Evolutionary conservation across 2,329 filamentous ascomycete genomes (phyloP).

Genomic region (Colletotrichum lentis): DNA sequence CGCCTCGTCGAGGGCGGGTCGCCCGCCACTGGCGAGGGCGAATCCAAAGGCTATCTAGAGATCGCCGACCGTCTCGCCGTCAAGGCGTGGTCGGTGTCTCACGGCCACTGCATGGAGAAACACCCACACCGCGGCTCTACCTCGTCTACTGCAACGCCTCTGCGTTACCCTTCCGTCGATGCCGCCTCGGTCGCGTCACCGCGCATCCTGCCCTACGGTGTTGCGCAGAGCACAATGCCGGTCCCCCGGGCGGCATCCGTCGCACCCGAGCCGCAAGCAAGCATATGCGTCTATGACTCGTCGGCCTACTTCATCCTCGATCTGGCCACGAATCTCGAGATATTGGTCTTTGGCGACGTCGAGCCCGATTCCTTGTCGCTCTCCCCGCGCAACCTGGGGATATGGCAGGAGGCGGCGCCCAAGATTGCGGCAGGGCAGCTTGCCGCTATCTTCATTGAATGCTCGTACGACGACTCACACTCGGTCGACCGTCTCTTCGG

Average conservation of each 20-base stretch:
- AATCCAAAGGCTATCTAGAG: constrained; percentile 84
- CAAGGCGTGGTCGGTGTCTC: constrained; percentile 85
- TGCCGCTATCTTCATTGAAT: constrained; percentile 91
- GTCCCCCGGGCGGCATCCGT: constrained; percentile 25
- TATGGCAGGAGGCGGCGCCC: constrained; percentile 89
- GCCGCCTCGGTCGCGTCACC: constrained; percentile 40
- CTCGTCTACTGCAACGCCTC: constrained; percentile 33
- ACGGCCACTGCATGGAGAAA: constrained; percentile 83
- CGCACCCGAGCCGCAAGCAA: constrained; percentile 47
- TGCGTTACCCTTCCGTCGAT: constrained; percentile 46
- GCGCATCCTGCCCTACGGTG: constrained; percentile 33
- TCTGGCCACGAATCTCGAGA: constrained; percentile 72
- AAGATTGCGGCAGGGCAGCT: constrained; percentile 79
- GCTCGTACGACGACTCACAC: constrained; percentile 86
- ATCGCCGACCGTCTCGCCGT: constrained; percentile 89
- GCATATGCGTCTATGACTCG: constrained; percentile 79
- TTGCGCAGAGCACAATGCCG: neutral
- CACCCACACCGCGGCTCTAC: constrained; percentile 69
- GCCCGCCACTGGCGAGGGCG: constrained; percentile 80
- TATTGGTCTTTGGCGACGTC: constrained; percentile 94
- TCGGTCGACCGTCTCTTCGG: constrained; percentile 83
- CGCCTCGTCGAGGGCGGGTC: constrained; percentile 90
- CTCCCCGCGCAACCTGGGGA: constrained; percentile 78
- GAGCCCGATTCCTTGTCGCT: constrained; percentile 89
- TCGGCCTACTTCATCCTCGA: constrained; percentile 94